Conservation (phyloP, 306 rosid species). For the Vachellia collinsii region DNA sequence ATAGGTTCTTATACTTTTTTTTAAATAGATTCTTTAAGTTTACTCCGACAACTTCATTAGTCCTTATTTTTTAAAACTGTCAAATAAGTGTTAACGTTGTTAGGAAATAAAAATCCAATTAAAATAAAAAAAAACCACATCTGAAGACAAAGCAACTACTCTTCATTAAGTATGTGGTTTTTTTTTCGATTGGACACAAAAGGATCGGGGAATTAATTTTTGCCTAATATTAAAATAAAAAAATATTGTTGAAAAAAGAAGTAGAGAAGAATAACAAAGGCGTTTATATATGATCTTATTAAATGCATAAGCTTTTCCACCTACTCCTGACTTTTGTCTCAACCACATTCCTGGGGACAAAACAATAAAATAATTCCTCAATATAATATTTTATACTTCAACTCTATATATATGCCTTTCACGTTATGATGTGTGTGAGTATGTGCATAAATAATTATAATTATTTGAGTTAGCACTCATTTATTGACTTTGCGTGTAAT, state of each 20-base stretch:
- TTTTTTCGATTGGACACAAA: too few relatives aligned
- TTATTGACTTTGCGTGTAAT: neutral
- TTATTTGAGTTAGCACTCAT: neutral
- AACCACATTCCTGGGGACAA: constrained; percentile 10
- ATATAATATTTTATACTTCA: neutral
- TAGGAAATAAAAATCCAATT: too few relatives aligned
- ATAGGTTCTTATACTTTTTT: too few relatives aligned
- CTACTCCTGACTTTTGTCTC: constrained; percentile 14
- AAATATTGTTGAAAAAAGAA: neutral
- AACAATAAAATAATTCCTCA: neutral
- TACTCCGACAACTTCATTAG: too few relatives aligned
- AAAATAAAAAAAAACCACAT: too few relatives aligned
- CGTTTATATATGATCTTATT: neutral
- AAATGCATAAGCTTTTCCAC: neutral
- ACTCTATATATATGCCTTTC: neutral
- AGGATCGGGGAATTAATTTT: too few relatives aligned
- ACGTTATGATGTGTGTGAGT: neutral
- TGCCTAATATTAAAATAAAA: too few relatives aligned
- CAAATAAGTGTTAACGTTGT: too few relatives aligned
- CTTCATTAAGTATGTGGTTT: too few relatives aligned
- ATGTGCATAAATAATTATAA: neutral
- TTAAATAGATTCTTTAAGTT: too few relatives aligned
- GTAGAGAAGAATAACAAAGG: neutral
- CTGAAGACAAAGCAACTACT: too few relatives aligned
- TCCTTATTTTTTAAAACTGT: too few relatives aligned